phyloP scores from a whole-genome alignment of 2,329 filamentous ascomycete genomes.

The Aureobasidium namibiae region DNA sequence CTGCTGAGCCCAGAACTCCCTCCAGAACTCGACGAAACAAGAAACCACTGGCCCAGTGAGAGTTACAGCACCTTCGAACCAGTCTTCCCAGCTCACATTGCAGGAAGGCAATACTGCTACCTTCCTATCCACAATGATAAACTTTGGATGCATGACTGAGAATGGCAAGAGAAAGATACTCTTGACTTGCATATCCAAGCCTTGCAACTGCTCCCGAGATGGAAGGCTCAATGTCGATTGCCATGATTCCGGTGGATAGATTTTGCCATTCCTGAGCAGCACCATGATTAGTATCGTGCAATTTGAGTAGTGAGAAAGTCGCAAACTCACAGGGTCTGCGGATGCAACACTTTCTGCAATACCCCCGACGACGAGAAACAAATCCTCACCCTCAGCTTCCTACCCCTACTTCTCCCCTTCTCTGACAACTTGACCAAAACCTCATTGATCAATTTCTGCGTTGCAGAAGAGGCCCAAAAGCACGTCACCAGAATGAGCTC shows the following conservation, averaged over 20 bases:
- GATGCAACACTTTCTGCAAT: slow-evolving; percentile 67
- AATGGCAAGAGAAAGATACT: slow-evolving; percentile 72
- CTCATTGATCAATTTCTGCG: slow-evolving; percentile 48
- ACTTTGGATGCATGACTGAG: slow-evolving; percentile 85
- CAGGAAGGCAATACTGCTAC: slow-evolving; percentile 66
- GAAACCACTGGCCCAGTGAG: slow-evolving; percentile 54
- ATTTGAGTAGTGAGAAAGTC: too few species aligned
- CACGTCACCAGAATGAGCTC: slow-evolving; percentile 73
- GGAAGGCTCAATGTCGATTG: slow-evolving; percentile 55
- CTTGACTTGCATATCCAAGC: slow-evolving; percentile 63
- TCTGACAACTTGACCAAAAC: slow-evolving; percentile 53
- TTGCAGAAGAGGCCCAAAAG: slow-evolving; percentile 66
- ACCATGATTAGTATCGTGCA: too few species aligned
- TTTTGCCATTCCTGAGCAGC: slow-evolving; percentile 54
- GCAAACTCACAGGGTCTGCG: slow-evolving; percentile 51
- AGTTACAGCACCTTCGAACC: slow-evolving; percentile 71
- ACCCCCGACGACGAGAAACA: slow-evolving; percentile 69
- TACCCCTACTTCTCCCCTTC: slow-evolving; percentile 30
- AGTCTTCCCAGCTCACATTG: slow-evolving; percentile 81
- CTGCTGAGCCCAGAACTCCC: slow-evolving; percentile 53
- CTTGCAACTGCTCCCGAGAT: slow-evolving; percentile 41
- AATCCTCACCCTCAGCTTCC: slow-evolving; percentile 56
- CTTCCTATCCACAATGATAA: slow-evolving; percentile 62
- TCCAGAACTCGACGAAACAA: slow-evolving; percentile 59
- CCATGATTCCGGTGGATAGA: slow-evolving; percentile 56